Evolutionary conservation across 2,329 filamentous ascomycete species (phyloP), one percentile per base, ranked within the genome.

Genomic region (Gnomoniopsis smithogilvyi): DNA sequence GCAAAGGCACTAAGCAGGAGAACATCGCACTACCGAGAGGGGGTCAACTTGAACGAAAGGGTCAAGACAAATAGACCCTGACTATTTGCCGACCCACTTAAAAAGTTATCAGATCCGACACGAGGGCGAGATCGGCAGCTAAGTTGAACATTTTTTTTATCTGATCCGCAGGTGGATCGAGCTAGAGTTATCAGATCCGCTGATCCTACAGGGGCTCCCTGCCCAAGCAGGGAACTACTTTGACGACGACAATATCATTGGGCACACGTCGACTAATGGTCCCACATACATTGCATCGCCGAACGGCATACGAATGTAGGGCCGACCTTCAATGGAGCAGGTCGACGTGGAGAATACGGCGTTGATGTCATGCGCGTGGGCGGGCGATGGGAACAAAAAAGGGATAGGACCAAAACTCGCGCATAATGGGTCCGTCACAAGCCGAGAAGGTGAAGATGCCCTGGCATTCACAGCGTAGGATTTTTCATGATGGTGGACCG

Each of bases 161-260:
- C 58, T 57, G 60, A 62, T 60, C 52, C 33, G 45, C 52, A 53
- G 51, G 22, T 30, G 17, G 56, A 58, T 60, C 62, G 62, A 47
- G 64, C 52, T 68, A 68, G 66, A 67, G 68, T 70, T 71, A 71
- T 71, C 69, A 65, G 69, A 71, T 71, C 69, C 68, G 68, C 38
- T 45, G 30, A 26, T 56, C 43, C 41, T 62, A 59, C 62, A 59
- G 53, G 57, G 60, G 57, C 64, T 58, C 62, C 47, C 50, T 51
- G 47, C 34, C 54, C 50, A 45, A 33, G 50, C 51, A 53, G 36
- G 45, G 51, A 46, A 34, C 49, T 24, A 56, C 36, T 17, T 24
- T 36, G 30, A 24, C 36, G 21, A 21, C 26, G 8, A 46, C 49
- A 10, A 24, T 33, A 36, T 41, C 36, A 53, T 48, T 53, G 51